Percentiles rank a stretch among this genome's conserved stretches.
Evolutionary conservation across 192 early-diverging fungal species (phyloP).

Genomic region (Coemansia sp.): DNA sequence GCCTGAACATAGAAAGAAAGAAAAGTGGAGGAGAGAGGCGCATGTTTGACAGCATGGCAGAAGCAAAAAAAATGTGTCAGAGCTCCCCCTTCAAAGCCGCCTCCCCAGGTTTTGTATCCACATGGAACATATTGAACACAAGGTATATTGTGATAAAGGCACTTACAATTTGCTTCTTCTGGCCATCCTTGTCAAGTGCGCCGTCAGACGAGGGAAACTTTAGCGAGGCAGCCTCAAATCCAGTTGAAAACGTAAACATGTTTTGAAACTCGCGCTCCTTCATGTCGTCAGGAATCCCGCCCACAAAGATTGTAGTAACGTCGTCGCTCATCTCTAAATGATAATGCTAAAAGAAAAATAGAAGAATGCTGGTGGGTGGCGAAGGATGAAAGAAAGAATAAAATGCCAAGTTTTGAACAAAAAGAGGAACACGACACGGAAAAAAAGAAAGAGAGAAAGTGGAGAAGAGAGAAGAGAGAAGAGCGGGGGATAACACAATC

Average conservation of each 20-base stretch:
- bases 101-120: slow-evolving; percentile 10
- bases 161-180: slow-evolving; percentile 91
- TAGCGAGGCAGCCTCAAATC: slow-evolving; percentile 97
- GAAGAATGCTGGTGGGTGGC: slow-evolving; percentile 1
- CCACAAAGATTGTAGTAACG: slow-evolving; percentile 99
- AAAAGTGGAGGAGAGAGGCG: slow-evolving; percentile 5
- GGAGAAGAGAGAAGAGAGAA: slow-evolving; percentile 6
- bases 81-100: slow-evolving; percentile 3
- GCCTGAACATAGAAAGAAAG: not conserved
- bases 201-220: slow-evolving; percentile 81
- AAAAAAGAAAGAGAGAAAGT: too few species aligned
- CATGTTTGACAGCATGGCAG: slow-evolving; percentile 5
- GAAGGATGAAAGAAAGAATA: slow-evolving; percentile 18
- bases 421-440: slow-evolving; percentile 15
- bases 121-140: not conserved
- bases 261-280: slow-evolving; percentile 98
- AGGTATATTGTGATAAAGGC: too few species aligned
- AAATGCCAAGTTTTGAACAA: slow-evolving; percentile 12
- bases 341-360: not conserved
- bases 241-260: slow-evolving; percentile 98
- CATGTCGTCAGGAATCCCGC: slow-evolving; percentile 99
- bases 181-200: slow-evolving; percentile 54
- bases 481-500: slow-evolving; percentile 13
- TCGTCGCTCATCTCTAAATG: slow-evolving; percentile 67
- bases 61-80: not conserved